These are phyloP conservation scores for Sugiyamaella smithiae DNA, from an alignment of 805 yeast species.

Conservation along the genomic window DNA sequence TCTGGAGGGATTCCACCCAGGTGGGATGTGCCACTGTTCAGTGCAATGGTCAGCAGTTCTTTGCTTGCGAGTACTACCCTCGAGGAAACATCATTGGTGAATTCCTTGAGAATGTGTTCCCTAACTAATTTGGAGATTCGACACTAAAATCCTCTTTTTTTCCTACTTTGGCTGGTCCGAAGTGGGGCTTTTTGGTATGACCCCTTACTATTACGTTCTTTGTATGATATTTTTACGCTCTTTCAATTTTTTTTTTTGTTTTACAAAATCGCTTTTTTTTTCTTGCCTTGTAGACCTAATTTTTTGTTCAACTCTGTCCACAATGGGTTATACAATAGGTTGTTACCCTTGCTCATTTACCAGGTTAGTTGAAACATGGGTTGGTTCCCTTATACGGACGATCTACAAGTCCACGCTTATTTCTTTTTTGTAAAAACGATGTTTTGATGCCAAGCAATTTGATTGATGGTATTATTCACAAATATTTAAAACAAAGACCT, in stretches of 20 bases:
- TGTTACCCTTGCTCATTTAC: too few relatives aligned
- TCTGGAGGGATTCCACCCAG: constrained; percentile 62
- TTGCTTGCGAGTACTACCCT: constrained; percentile 71
- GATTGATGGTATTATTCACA: background rate
- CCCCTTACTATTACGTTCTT: background rate
- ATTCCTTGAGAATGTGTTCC: constrained; percentile 25
- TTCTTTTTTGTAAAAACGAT: background rate
- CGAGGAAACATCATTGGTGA: constrained; percentile 56
- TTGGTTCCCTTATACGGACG: too few relatives aligned
- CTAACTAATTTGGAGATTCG: constrained; percentile 1
- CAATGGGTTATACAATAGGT: too few relatives aligned
- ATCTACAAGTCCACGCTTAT: too few relatives aligned
- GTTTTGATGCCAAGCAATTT: background rate
- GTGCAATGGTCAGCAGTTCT: constrained; percentile 58
- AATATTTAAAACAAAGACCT: too few relatives aligned
- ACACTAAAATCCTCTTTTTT: background rate
- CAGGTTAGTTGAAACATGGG: too few relatives aligned
- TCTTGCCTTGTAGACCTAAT: background rate
- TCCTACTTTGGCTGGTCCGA: background rate
- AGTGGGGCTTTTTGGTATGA: background rate
- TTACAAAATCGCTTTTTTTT: background rate
- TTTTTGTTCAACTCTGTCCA: background rate
- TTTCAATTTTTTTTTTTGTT: background rate
- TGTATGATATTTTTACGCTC: background rate
- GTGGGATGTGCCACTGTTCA: constrained; percentile 71